phyloP scores from a whole-genome alignment of 2,329 filamentous ascomycete genomes.

The Cladobotryum mycophilum region DNA sequence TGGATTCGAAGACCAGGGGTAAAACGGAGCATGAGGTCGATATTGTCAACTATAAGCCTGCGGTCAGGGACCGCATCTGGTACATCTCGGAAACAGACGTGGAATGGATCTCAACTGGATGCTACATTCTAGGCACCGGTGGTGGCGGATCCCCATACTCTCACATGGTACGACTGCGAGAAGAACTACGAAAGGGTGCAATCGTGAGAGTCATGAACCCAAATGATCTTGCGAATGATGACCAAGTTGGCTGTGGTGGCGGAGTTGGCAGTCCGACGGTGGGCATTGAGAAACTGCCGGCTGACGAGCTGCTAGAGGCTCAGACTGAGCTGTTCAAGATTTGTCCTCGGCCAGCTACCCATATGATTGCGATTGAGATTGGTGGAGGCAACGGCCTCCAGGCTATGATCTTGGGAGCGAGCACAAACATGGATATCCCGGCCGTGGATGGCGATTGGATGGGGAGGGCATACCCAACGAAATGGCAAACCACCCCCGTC shows the following conservation, averaged over 20 bases:
- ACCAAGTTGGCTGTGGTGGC: slow-evolving; percentile 49
- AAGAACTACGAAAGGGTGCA: slow-evolving; percentile 44
- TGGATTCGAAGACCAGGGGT: neutral
- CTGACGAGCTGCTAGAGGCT: slow-evolving; percentile 48
- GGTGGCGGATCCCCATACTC: slow-evolving; percentile 52
- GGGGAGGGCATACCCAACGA: slow-evolving; percentile 49
- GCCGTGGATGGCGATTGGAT: slow-evolving; percentile 52
- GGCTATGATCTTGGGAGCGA: slow-evolving; percentile 50
- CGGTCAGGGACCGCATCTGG: slow-evolving; percentile 47
- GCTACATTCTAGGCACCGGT: slow-evolving; percentile 56
- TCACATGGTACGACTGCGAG: slow-evolving; percentile 43
- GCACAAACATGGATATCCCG: slow-evolving; percentile 44
- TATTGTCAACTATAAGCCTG: slow-evolving; percentile 41
- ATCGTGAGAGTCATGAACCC: slow-evolving; percentile 46
- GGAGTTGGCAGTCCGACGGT: slow-evolving; percentile 56
- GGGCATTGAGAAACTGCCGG: slow-evolving; percentile 52
- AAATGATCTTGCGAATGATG: slow-evolving; percentile 42
- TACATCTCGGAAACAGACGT: slow-evolving; percentile 52
- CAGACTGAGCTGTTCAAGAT: slow-evolving; percentile 49
- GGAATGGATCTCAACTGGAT: slow-evolving; percentile 50
- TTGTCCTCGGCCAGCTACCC: slow-evolving; percentile 40
- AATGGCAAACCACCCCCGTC: slow-evolving; percentile 50
- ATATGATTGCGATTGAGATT: slow-evolving; percentile 58
- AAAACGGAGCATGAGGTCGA: slow-evolving; percentile 23
- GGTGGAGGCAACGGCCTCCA: slow-evolving; percentile 61